Evolutionary conservation across 164 flowering plant genomes (phyloP), one percentile per base, ranked within the genome.

Genomic region (Nelumbo lutea): DNA sequence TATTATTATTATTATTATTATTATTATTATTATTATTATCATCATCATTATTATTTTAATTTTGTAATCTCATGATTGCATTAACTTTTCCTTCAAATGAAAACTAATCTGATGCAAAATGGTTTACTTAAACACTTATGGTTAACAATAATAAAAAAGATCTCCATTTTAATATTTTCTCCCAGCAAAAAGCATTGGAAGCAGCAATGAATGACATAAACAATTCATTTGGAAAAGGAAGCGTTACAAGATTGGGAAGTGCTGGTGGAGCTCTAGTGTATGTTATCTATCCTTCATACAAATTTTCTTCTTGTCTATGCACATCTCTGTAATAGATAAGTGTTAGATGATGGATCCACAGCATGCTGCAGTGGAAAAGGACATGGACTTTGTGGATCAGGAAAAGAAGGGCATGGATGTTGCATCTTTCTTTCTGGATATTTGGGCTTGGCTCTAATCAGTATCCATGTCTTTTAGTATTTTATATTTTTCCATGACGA

Each of bases 231-330:
- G 99, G 99, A 41, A 95, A 90, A 77, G 99, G 99, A 78, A 95
- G 97, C 69, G 97, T 95, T 57, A 95, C 97, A 45, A 88, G 99
- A 83, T 80, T 95, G 73, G 99, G 99, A 66, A 95, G 99, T 83
- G 93, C 93, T 60, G 99, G 99, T 67, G 99, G 97, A 75, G 97
- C 99, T 68, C 78, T 92, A 10, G 99, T 95, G 99, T 95, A 86
- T 44, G 96, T 70, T 61, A 11, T 68, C 69, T 66, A 65, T 69
- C 43, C 46, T 60, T 6, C 45, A 5, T 45, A 3, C 3, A 5
- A 9, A 56, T 61, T 11, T 68, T 46, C 46, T 74, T 67, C 42
- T 55, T 3, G 4, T 39, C 11, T 42, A 11, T 68, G 42, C 68
- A 55, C 40, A 15, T 48, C 43, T 62, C 42, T 55, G 38, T 62